These are phyloP conservation scores for Leishmania mexicana DNA, from an alignment of 208 protist genomes.

Conservation along the genomic window DNA sequence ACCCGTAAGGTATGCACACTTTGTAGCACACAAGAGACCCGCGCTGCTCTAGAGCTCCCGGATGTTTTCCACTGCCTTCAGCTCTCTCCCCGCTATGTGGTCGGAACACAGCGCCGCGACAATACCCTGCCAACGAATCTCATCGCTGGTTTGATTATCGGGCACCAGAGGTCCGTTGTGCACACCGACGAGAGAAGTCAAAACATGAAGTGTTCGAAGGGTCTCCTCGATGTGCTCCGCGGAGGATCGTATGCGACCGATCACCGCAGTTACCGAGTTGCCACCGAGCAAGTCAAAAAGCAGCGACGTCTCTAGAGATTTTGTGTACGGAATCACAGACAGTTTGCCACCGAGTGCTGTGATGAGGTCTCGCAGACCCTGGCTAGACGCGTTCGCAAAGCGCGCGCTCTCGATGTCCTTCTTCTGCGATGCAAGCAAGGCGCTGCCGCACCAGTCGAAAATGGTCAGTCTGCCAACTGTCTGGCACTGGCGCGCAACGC, in stretches of 20 bases:
- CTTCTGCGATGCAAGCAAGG: constrained; percentile 32
- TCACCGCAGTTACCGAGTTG: constrained; percentile 46
- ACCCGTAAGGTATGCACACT: not conserved
- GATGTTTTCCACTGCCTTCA: constrained; percentile 26
- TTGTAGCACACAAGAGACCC: not conserved
- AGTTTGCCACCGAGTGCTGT: constrained; percentile 15
- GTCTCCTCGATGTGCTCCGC: constrained; percentile 31
- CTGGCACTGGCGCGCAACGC: constrained; percentile 34
- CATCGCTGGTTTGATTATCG: constrained; percentile 41
- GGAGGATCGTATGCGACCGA: constrained; percentile 30
- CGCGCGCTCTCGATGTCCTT: constrained; percentile 49
- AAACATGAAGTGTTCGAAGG: constrained; percentile 20
- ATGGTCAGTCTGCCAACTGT: constrained; percentile 46
- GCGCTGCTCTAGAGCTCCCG: constrained; percentile 17
- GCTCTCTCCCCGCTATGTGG: constrained; percentile 33
- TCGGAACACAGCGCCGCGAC: constrained; percentile 41
- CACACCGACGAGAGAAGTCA: constrained; percentile 34
- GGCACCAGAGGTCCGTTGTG: constrained; percentile 46
- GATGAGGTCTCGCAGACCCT: constrained; percentile 27
- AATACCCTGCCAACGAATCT: constrained; percentile 42
- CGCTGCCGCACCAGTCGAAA: constrained; percentile 47
- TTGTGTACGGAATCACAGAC: constrained; percentile 34
- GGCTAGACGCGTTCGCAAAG: constrained; percentile 47
- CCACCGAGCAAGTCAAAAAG: constrained; percentile 59
- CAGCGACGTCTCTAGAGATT: constrained; percentile 36